Evolutionary conservation across 495 filamentous ascomycete species (phyloP), one percentile per base, ranked within the genome.

Genomic region (Talaromyces stipitatus): DNA sequence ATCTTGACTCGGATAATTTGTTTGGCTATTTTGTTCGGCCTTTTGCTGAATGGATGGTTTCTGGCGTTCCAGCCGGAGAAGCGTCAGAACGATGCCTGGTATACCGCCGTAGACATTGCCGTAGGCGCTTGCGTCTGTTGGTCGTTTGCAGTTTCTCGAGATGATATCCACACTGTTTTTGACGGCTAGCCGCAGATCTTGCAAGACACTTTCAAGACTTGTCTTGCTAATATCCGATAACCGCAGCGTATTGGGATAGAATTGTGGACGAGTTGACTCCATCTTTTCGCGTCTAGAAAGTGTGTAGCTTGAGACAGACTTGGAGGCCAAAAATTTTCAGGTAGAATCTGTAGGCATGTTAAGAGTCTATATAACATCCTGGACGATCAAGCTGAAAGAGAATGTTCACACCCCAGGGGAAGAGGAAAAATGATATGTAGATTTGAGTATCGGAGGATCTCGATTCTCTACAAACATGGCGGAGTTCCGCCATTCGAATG

Each of bases 1-100:
- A 33, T 69, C 60, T 4, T 56, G 57, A 6, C 55, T 50, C 20
- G 60, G 45, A 14, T 24, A 1, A 12, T 46, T 47, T 12, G 55
- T 28, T 7, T 30, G 26, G 7, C n/a, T n/a, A n/a, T n/a, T n/a
- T n/a, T n/a, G n/a, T n/a, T 61, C 63, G 1, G 28, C 12, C 5
- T 2, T 12, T 14, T 51, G 48, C 6, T 20, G 50, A 18, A 74
- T 33, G 1, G 64, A 61, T 1, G 63, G 32, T 1, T 60, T 63
- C 55, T 76, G 72, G 36, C 64, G 72, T 9, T 65, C 67, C 24
- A 76, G 66, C 14, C 72, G 71, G 9, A 76, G 61, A 28, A 74
- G 70, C 30, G 69, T 60, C 43, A 76, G 63, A 28, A 66, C 65
- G 28, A 75, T 59, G 7, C 72, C 72, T 75, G 53, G 16, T 23